Base-by-base conservation (phyloP, 228 moss, liverwort and hornwort genomes). In the Sphagnum magellanicum region DNA sequence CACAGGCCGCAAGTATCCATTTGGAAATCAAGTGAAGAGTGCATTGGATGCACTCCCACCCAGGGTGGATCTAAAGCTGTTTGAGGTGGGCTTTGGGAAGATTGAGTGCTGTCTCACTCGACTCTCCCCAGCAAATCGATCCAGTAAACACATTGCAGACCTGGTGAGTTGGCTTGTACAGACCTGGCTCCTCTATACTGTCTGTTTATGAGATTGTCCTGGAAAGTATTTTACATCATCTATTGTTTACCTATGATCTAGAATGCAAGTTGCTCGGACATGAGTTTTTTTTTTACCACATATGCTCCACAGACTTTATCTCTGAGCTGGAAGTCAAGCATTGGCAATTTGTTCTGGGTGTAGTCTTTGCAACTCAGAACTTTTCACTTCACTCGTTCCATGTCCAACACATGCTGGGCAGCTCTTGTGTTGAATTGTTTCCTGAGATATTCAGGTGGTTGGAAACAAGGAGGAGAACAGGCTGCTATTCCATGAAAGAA, bases 1-100 rank as follows among this genome's bases (percentile, higher is more conserved):
- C 59, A 89, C 92, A 61, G 93, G 94, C 50, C 83, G 94, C 67
- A 93, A 89, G 72, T 93, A 76, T 67, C 98, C 98, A 47, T 94
- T 81, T 69, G 98, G 98, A 52, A 88, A 98, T 80, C 87, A 89
- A 64, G 82, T 98, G 73, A 98, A 94, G 81, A 77, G 82, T 49
- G 78, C 77, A 16, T 81, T 98, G 48, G 61, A 63, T 72, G 75
- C 79, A 62, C 52, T 94, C 73, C 92, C 94, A 60, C 94, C 94
- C 16, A 90, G 89, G 74, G 80, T 94, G 67, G 85, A 87, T 71
- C 72, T 94, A 69, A 79, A 75, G 61, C 67, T 92, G 16, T 80
- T 73, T 51, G 79, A 84, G 63, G 87, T 70, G 63, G 81, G 71
- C 13, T 79, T 67, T 70, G 69, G 78, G 67, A 84, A 72, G 63